Conservation (phyloP, 306 rosid species). For the Lathyrus sativus region DNA sequence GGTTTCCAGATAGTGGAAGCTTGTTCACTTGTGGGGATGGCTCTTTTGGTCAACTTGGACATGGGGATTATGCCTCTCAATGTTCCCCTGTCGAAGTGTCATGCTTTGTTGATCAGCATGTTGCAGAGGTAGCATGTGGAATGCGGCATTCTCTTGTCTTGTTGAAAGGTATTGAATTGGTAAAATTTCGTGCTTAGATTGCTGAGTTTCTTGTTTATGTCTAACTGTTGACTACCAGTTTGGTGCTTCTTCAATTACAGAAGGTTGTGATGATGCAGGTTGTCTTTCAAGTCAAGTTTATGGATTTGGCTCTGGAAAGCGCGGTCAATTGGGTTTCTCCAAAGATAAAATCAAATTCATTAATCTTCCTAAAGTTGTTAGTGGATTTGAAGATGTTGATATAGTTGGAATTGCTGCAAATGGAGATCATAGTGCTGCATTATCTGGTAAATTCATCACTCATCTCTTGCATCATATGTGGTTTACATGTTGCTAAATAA, state of each 20-base stretch:
- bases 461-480: slow-evolving; percentile 32
- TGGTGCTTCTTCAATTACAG: too few species aligned
- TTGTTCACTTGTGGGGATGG: slow-evolving; percentile 91
- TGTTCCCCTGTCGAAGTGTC: slow-evolving; percentile 61
- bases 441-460: slow-evolving; percentile 56
- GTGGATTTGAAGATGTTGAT: slow-evolving; percentile 55
- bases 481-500: too few species aligned
- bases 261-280: slow-evolving; percentile 47
- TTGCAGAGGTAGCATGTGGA: slow-evolving; percentile 75
- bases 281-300: slow-evolving; percentile 51
- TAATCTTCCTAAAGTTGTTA: slow-evolving; percentile 53
- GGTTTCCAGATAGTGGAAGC: slow-evolving; percentile 56
- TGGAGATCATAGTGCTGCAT: slow-evolving; percentile 94
- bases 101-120: slow-evolving; percentile 55
- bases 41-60: slow-evolving; percentile 97
- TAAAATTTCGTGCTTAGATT: slow-evolving; percentile 1
- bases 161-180: slow-evolving; percentile 59
- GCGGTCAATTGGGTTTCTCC: slow-evolving; percentile 83
- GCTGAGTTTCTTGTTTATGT: slow-evolving; percentile 8
- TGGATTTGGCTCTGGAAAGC: slow-evolving; percentile 91
- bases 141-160: slow-evolving; percentile 91
- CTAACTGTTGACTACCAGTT: too few species aligned
- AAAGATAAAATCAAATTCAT: slow-evolving; percentile 52
- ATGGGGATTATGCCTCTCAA: slow-evolving; percentile 65
- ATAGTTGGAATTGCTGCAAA: slow-evolving; percentile 61